These are phyloP conservation scores for Ascochyta viciae-villosae DNA, from an alignment of 2,329 filamentous ascomycete species.

Conservation along the genomic window DNA sequence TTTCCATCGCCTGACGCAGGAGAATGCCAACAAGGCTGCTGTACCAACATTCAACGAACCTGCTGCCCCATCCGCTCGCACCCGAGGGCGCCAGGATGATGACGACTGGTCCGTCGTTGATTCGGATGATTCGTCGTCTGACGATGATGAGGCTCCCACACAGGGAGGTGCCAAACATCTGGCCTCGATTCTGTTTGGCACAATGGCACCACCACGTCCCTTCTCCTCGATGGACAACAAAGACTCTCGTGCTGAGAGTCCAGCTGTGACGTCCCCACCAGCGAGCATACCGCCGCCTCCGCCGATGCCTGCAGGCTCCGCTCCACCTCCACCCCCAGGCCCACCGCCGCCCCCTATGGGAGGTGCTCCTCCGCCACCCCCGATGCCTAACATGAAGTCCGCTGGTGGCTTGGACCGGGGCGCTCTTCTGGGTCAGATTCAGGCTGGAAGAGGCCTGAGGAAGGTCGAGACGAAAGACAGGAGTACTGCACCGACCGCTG, in stretches of 20 bases:
- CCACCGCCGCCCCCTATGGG: conserved; percentile 55
- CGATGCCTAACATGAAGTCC: conserved; percentile 53
- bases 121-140: conserved; percentile 73
- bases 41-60: conserved; percentile 52
- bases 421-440: conserved; percentile 81
- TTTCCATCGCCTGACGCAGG: conserved; percentile 84
- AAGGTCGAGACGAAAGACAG: conserved; percentile 92
- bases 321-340: conserved; percentile 56
- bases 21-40: conserved; percentile 59
- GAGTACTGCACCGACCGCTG: conserved; percentile 74
- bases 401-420: conserved; percentile 51
- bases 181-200: conserved; percentile 93
- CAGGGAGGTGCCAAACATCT: conserved; percentile 89
- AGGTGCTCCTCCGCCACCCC: conserved; percentile 45
- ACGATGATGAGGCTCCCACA: conserved; percentile 77
- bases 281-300: conserved; percentile 60
- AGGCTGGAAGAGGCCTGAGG: conserved; percentile 77
- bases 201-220: conserved; percentile 92
- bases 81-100: conserved; percentile 65
- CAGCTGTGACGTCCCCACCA: conserved; percentile 51
- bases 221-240: conserved; percentile 83
- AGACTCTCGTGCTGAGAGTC: conserved; percentile 53
- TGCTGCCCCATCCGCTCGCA: conserved; percentile 58
- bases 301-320: conserved; percentile 54
- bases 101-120: conserved; percentile 86